A percentile compares a stretch with the other conserved stretches of the same genome.
Evolutionary conservation across 805 yeast species (phyloP).

Genomic region (Nakazawaea populi): DNA sequence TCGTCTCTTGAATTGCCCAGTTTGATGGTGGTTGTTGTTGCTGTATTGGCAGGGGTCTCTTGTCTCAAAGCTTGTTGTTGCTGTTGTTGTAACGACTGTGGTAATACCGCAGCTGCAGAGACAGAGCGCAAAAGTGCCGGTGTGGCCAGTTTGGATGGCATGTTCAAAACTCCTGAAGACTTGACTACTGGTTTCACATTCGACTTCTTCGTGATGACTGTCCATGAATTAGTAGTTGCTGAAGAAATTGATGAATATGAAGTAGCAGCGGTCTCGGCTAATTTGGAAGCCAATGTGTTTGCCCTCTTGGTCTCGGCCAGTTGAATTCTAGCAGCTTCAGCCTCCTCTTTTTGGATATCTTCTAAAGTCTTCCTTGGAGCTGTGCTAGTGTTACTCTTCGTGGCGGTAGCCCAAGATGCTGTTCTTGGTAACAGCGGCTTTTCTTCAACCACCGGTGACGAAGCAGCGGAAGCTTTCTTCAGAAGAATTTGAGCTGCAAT

Average conservation of each 20-base stretch:
- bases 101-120: constrained; percentile 21
- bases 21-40: constrained; percentile 17
- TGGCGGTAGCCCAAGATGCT: constrained; percentile 32
- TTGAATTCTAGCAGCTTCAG: constrained; percentile 24
- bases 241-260: constrained; percentile 10
- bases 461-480: background rate
- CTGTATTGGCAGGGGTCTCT: constrained; percentile 14
- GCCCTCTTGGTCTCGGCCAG: constrained; percentile 23
- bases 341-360: constrained; percentile 60
- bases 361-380: constrained; percentile 45
- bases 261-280: constrained; percentile 12
- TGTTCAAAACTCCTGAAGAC: constrained; percentile 5
- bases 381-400: constrained; percentile 9
- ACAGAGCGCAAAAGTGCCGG: constrained; percentile 34
- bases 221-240: constrained; percentile 23
- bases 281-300: constrained; percentile 18
- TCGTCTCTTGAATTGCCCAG: constrained; percentile 41
- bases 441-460: constrained; percentile 11
- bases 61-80: background rate
- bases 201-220: constrained; percentile 33
- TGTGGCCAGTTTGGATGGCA: constrained; percentile 13
- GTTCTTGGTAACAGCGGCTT: constrained; percentile 25
- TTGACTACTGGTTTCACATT: constrained; percentile 19
- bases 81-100: constrained; percentile 21
- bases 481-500: constrained; percentile 11